Conservation (phyloP, 2,329 filamentous ascomycete genomes). For the Ophiostoma perfectum region DNA sequence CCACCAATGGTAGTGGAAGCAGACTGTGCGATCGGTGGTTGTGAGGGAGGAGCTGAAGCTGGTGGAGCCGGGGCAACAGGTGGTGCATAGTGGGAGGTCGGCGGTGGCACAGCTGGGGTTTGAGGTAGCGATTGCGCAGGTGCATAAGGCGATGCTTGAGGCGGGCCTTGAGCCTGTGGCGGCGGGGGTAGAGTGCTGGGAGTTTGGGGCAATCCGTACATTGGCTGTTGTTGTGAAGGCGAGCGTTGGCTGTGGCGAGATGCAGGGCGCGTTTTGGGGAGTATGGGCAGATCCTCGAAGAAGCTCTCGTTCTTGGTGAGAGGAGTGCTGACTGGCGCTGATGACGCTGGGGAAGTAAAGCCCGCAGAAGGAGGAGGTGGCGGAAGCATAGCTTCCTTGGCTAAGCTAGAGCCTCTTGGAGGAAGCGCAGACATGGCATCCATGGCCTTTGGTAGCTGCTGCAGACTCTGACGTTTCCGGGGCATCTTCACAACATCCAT, state of each 20-base stretch:
- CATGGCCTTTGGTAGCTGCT: conserved; percentile 45
- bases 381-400: conserved; percentile 1
- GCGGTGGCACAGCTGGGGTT: background rate
- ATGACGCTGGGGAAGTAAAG: conserved; percentile 25
- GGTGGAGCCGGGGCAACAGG: conserved; percentile 18
- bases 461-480: conserved; percentile 58
- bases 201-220: conserved; percentile 8
- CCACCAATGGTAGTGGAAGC: conserved; percentile 15
- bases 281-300: conserved; percentile 70
- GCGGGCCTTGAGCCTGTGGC: conserved; percentile 24
- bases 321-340: conserved; percentile 18
- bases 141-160: conserved; percentile 27
- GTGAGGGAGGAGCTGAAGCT: background rate
- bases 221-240: conserved; percentile 35
- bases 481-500: conserved; percentile 73
- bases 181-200: background rate
- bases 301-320: conserved; percentile 48
- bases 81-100: conserved; percentile 12
- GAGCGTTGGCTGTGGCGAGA: conserved; percentile 49
- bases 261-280: conserved; percentile 55
- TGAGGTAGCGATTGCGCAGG: conserved; percentile 10
- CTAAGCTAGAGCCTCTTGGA: conserved; percentile 58
- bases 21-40: background rate
- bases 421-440: conserved; percentile 45
- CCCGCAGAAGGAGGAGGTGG: conserved; percentile 19